These are phyloP conservation scores for Bipolaris oryzae DNA, from an alignment of 2,329 filamentous ascomycete species.

Conservation along the genomic window DNA sequence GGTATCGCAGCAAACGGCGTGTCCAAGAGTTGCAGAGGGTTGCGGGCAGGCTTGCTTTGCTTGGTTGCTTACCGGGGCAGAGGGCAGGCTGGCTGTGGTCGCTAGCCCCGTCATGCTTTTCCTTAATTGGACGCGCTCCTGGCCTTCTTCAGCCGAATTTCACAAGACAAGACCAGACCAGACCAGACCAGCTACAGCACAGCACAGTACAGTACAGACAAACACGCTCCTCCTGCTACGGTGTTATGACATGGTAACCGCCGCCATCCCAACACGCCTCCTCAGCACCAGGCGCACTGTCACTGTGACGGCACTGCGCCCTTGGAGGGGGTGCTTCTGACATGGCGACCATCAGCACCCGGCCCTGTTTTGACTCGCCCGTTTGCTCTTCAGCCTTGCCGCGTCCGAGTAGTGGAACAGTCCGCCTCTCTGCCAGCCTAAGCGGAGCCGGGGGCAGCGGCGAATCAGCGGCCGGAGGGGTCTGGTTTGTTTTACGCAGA, in stretches of 20 bases:
- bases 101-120: slow-evolving; percentile 33
- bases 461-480: slow-evolving; percentile 36
- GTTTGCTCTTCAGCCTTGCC: slow-evolving; percentile 35
- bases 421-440: slow-evolving; percentile 33
- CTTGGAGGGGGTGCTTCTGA: slow-evolving; percentile 13
- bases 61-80: slow-evolving; percentile 14
- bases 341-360: slow-evolving; percentile 23
- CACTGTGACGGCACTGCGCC: neutral
- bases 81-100: slow-evolving; percentile 26
- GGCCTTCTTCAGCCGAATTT: slow-evolving; percentile 17
- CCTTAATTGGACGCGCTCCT: slow-evolving; percentile 25
- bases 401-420: slow-evolving; percentile 34
- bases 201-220: no score
- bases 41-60: slow-evolving; percentile 11
- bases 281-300: neutral
- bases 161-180: neutral
- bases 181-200: no score
- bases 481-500: slow-evolving; percentile 37
- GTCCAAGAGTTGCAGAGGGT: slow-evolving; percentile 28
- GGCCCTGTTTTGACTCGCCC: slow-evolving; percentile 12
- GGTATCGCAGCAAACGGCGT: slow-evolving; percentile 24
- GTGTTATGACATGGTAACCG: neutral
- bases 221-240: no score
- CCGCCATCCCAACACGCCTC: slow-evolving; percentile 13
- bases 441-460: slow-evolving; percentile 31